phyloP scores from a whole-genome alignment of 805 yeast species.

The Phaffomyces opuntiae region DNA sequence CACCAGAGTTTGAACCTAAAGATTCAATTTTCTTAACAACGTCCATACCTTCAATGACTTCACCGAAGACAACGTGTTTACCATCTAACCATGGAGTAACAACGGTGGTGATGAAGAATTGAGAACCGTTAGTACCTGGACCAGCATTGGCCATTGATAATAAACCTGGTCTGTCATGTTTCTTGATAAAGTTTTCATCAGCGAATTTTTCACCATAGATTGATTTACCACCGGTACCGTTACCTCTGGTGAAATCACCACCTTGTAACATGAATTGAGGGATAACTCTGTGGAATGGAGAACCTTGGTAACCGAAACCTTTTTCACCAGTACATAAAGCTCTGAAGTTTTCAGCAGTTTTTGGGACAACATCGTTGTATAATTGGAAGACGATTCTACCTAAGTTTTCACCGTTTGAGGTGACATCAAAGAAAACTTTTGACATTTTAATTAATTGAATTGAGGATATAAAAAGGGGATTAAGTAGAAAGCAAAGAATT shows the following conservation, averaged over 20 bases:
- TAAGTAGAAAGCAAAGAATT: not conserved
- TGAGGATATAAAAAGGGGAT: not conserved
- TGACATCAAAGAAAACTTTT: constrained; percentile 74
- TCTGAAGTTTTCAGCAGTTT: constrained; percentile 12
- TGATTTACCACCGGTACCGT: constrained; percentile 70
- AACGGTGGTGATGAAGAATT: constrained; percentile 91
- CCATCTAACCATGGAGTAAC: constrained; percentile 89
- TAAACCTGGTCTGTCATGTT: constrained; percentile 63
- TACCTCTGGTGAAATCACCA: constrained; percentile 68
- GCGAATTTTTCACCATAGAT: constrained; percentile 62
- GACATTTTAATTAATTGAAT: constrained; percentile 36
- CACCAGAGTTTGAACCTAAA: constrained; percentile 11
- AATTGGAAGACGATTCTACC: constrained; percentile 85
- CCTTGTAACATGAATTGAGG: constrained; percentile 68
- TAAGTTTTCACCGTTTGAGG: constrained; percentile 65
- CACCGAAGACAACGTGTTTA: constrained; percentile 92
- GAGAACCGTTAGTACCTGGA: constrained; percentile 81
- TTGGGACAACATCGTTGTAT: constrained; percentile 55
- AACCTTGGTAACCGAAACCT: constrained; percentile 10
- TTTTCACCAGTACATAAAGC: constrained; percentile 13
- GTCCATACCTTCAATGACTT: constrained; percentile 38
- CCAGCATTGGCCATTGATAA: constrained; percentile 81
- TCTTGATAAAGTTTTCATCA: constrained; percentile 62
- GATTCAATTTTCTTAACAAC: constrained; percentile 10
- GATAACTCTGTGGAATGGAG: constrained; percentile 13